phyloP scores from a whole-genome alignment of 1,139 yeast species.

The Blastobotrys illinoisensis region DNA sequence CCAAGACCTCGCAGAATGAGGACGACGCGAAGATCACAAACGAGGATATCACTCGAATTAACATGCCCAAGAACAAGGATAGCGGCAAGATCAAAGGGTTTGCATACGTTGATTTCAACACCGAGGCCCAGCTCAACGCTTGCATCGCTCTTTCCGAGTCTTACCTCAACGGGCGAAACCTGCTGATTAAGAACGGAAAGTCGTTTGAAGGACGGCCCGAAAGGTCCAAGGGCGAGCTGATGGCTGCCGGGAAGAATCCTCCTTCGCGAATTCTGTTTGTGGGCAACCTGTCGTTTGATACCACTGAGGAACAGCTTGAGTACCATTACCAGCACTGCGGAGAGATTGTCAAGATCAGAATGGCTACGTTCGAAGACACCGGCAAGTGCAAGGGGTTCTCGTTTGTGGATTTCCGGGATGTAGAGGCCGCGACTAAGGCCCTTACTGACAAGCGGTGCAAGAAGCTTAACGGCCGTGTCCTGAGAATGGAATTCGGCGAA shows the following conservation, averaged over 20 bases:
- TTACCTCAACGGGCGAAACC: slow-evolving; percentile 72
- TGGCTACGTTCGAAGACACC: slow-evolving; percentile 95
- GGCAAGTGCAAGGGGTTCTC: slow-evolving; percentile 98
- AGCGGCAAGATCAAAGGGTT: slow-evolving; percentile 61
- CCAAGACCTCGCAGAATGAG: slow-evolving; percentile 41
- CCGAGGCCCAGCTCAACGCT: slow-evolving; percentile 54
- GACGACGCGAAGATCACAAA: slow-evolving; percentile 36
- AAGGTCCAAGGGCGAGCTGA: slow-evolving; percentile 7
- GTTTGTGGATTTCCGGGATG: slow-evolving; percentile 78
- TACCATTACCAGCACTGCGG: slow-evolving; percentile 78
- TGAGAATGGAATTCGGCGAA: slow-evolving; percentile 91
- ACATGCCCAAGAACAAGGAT: slow-evolving; percentile 35
- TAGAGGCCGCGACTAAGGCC: slow-evolving; percentile 78
- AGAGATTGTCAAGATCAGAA: slow-evolving; percentile 71
- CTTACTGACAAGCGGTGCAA: slow-evolving; percentile 66
- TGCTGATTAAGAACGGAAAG: slow-evolving; percentile 74
- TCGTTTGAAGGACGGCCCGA: slow-evolving; percentile 80
- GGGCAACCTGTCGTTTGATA: slow-evolving; percentile 88
- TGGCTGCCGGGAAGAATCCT: slow-evolving; percentile 46
- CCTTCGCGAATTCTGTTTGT: slow-evolving; percentile 87
- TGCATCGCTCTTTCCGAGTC: slow-evolving; percentile 67
- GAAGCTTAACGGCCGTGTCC: slow-evolving; percentile 63
- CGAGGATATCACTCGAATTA: slow-evolving; percentile 38
- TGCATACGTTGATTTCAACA: slow-evolving; percentile 83
- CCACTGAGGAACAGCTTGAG: slow-evolving; percentile 73